These are phyloP conservation scores for Salpingoeca rosetta DNA, from an alignment of 78 protist species.

Conservation along the genomic window DNA sequence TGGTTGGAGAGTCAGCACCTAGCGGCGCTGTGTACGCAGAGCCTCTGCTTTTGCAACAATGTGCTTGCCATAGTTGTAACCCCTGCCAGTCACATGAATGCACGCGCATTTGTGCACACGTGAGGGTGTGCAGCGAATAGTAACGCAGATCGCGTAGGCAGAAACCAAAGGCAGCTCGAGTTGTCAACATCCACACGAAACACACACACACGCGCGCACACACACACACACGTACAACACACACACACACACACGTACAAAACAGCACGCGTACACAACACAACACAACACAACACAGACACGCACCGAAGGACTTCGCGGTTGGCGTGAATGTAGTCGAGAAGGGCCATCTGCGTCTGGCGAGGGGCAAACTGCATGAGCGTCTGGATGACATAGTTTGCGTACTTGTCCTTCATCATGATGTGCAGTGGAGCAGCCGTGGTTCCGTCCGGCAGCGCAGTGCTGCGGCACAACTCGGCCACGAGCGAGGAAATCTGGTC, in stretches of 20 bases:
- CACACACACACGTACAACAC: too few relatives aligned
- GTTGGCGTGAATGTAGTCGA: too few relatives aligned
- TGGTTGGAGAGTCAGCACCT: too few relatives aligned
- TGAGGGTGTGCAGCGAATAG: background rate
- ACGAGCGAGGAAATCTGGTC: slow-evolving; percentile 1
- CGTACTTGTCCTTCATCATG: slow-evolving; percentile 81
- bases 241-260: too few relatives aligned
- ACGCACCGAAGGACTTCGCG: slow-evolving; percentile 25
- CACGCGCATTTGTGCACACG: slow-evolving; percentile 29
- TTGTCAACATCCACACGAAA: too few relatives aligned
- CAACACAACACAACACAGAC: too few relatives aligned
- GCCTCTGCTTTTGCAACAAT: slow-evolving; percentile 75
- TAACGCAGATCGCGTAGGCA: slow-evolving; percentile 27
- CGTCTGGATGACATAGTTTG: slow-evolving; percentile 89
- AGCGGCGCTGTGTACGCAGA: too few relatives aligned
- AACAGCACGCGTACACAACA: too few relatives aligned
- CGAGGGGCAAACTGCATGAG: slow-evolving; percentile 66
- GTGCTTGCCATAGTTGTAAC: slow-evolving; percentile 84
- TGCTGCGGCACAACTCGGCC: background rate
- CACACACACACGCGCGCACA: too few relatives aligned
- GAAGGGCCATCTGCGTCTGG: too few relatives aligned
- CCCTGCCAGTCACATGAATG: slow-evolving; percentile 51
- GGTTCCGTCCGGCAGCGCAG: too few relatives aligned
- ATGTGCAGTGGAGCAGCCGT: slow-evolving; percentile 13
- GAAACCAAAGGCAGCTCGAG: background rate